phyloP scores from a whole-genome alignment of 2,329 filamentous ascomycete species.

The Colletotrichum graminicola region DNA sequence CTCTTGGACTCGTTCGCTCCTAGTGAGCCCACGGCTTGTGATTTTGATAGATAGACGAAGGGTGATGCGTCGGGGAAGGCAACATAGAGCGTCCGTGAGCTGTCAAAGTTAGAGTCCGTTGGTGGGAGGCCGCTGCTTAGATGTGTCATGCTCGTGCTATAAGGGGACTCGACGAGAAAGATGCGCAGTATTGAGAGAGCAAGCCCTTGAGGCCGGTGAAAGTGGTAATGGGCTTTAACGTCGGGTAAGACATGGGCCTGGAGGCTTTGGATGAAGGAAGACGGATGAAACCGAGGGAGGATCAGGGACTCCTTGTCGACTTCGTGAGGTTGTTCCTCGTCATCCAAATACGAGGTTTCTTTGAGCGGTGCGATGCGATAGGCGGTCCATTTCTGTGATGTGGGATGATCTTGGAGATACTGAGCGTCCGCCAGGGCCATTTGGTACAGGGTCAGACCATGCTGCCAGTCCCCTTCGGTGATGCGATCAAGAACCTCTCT shows the following conservation, averaged over 20 bases:
- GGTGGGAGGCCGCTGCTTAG: slow-evolving; percentile 50
- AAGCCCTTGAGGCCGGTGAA: slow-evolving; percentile 77
- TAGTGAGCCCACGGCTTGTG: slow-evolving; percentile 58
- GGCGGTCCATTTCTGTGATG: slow-evolving; percentile 73
- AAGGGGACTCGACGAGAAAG: slow-evolving; percentile 84
- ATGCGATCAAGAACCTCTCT: slow-evolving; percentile 74
- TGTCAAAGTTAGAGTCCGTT: slow-evolving; percentile 65
- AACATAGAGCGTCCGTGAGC: slow-evolving; percentile 80
- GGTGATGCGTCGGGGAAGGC: slow-evolving; percentile 86
- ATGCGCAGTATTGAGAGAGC: slow-evolving; percentile 82
- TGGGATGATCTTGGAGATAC: slow-evolving; percentile 74
- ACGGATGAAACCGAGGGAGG: slow-evolving; percentile 81
- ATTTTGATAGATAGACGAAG: slow-evolving; percentile 75
- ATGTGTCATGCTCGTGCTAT: slow-evolving; percentile 65
- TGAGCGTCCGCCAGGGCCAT: slow-evolving; percentile 77
- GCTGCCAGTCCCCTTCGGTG: slow-evolving; percentile 76
- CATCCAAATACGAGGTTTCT: slow-evolving; percentile 53
- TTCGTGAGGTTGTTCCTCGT: slow-evolving; percentile 50
- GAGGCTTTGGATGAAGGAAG: slow-evolving; percentile 82
- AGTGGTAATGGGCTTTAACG: slow-evolving; percentile 86
- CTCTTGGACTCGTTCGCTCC: slow-evolving; percentile 68
- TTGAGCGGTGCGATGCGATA: slow-evolving; percentile 69
- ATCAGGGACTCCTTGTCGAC: slow-evolving; percentile 61
- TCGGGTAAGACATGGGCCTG: slow-evolving; percentile 81
- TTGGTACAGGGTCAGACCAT: slow-evolving; percentile 74